Evolutionary conservation across 345 rosid genomes (phyloP).

Genomic region (Crucihimalaya himalaica): DNA sequence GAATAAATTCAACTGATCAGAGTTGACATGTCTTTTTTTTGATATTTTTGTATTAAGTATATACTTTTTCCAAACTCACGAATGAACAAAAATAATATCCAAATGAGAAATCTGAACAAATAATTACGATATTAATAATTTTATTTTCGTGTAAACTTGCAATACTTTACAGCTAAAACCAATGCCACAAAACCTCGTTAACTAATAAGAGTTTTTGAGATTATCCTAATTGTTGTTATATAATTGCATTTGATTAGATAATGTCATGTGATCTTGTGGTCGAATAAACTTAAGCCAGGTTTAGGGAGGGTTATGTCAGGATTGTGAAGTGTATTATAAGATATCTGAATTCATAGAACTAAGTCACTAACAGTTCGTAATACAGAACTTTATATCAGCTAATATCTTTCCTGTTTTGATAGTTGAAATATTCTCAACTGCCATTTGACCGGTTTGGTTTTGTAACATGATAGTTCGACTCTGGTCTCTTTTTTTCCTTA

Average conservation of each 20-base stretch:
- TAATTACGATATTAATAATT: not conserved
- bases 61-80: not conserved
- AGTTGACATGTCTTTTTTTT: not conserved
- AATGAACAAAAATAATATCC: not conserved
- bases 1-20: not conserved
- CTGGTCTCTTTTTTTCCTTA: not conserved
- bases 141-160: not conserved
- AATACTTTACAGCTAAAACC: not conserved
- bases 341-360: not conserved
- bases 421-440: constrained; percentile 16
- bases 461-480: not conserved
- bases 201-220: not conserved
- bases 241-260: constrained; percentile 6
- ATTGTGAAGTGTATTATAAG: not conserved
- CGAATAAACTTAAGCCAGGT: not conserved
- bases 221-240: not conserved
- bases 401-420: not conserved
- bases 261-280: not conserved
- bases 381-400: not conserved
- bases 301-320: not conserved
- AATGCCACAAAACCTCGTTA: not conserved
- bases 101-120: not conserved
- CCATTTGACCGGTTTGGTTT: constrained; percentile 2
- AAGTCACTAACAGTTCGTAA: not conserved
- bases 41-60: not conserved